Evolutionary conservation across 2,329 filamentous ascomycete species (phyloP).

Genomic region (Arthrobotrys megalospora): DNA sequence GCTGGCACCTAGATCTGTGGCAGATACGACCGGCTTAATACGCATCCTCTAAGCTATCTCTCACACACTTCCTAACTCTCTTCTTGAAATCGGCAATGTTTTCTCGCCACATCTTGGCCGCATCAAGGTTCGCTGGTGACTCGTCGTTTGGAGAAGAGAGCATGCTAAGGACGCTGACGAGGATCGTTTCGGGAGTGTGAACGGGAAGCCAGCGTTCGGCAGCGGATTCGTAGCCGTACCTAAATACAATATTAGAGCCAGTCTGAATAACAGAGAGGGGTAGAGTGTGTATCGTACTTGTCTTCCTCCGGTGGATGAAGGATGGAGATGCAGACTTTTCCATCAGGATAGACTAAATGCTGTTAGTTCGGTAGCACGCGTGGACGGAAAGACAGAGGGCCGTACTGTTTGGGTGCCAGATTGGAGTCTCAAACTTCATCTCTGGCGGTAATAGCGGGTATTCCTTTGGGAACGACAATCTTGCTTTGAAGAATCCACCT

Average conservation of each 20-base stretch:
- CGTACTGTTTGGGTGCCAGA: conserved; percentile 92
- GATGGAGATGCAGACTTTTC: conserved; percentile 96
- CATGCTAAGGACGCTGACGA: conserved; percentile 92
- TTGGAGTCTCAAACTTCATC: conserved; percentile 85
- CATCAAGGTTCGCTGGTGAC: conserved; percentile 94
- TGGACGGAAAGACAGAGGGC: conserved; percentile 50
- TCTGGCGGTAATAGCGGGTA: conserved; percentile 92
- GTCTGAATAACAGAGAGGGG: neutral
- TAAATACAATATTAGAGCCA: conserved; percentile 40
- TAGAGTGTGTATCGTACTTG: conserved; percentile 70
- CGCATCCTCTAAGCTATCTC: conserved; percentile 81
- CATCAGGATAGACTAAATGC: conserved; percentile 80
- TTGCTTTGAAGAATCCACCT: conserved; percentile 94
- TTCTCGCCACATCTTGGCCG: conserved; percentile 87
- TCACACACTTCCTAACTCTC: conserved; percentile 81
- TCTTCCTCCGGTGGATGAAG: conserved; percentile 96
- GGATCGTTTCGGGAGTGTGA: conserved; percentile 93
- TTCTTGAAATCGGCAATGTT: conserved; percentile 84
- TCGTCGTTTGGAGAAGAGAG: conserved; percentile 94
- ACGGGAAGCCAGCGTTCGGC: conserved; percentile 94
- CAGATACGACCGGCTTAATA: conserved; percentile 15
- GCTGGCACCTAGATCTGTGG: neutral
- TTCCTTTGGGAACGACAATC: conserved; percentile 83
- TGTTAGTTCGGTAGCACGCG: conserved; percentile 25
- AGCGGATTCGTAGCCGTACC: conserved; percentile 87